Conservation (phyloP, 805 yeast genomes). For the Metschnikowia borealis region DNA sequence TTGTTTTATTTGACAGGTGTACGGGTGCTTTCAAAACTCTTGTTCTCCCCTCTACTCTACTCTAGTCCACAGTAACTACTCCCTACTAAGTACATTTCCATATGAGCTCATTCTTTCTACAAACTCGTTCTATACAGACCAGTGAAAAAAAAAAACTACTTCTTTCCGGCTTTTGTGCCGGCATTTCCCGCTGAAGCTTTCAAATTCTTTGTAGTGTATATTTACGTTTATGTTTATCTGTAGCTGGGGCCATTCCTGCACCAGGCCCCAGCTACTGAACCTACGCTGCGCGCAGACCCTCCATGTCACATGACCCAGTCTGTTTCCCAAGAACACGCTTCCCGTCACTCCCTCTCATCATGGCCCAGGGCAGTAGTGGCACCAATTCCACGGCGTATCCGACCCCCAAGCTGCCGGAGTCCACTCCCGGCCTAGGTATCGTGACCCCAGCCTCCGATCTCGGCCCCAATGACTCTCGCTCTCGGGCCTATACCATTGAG, state of each 20-base stretch:
- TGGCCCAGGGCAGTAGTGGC: conserved; percentile 4
- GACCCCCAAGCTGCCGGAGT: not conserved
- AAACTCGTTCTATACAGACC: too few relatives aligned
- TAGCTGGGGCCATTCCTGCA: not conserved
- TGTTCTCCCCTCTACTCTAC: too few relatives aligned
- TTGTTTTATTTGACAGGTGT: too few relatives aligned
- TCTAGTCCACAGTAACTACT: too few relatives aligned
- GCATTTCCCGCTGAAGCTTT: too few relatives aligned
- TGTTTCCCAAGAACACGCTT: not conserved
- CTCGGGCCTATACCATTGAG: conserved; percentile 17
- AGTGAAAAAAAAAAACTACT: too few relatives aligned
- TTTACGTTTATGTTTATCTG: not conserved
- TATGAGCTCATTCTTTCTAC: too few relatives aligned
- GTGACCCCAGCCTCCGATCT: conserved; percentile 7
- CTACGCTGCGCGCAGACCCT: conserved; percentile 1
- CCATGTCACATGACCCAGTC: not conserved
- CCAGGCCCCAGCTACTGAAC: not conserved
- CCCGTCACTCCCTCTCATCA: not conserved
- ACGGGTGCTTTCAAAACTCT: too few relatives aligned
- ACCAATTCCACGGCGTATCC: not conserved
- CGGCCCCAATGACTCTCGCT: conserved; percentile 2
- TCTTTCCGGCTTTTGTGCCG: too few relatives aligned
- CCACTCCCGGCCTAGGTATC: conserved; percentile 9
- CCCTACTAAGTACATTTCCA: too few relatives aligned
- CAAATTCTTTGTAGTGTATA: not conserved